Evolutionary conservation across 2,329 filamentous ascomycete species (phyloP).

Genomic region (Hymenoscyphus scutula): DNA sequence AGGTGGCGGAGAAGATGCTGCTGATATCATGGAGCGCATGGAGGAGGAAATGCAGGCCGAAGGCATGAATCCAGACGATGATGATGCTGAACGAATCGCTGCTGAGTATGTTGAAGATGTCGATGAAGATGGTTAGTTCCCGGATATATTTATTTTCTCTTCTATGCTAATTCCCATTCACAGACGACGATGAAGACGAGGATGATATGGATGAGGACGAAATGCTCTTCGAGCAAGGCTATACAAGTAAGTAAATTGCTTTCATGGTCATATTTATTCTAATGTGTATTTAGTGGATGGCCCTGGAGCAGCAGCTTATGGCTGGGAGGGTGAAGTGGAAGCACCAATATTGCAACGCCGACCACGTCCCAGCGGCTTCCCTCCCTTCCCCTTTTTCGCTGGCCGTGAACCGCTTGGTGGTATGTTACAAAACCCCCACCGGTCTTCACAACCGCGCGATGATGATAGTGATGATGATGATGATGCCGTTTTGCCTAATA

Average conservation of each 20-base stretch:
- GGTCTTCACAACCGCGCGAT: background rate
- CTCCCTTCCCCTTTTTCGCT: constrained; percentile 63
- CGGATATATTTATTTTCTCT: background rate
- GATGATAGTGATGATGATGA: background rate
- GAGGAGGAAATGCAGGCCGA: constrained; percentile 40
- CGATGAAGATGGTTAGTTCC: constrained; percentile 55
- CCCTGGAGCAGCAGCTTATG: constrained; percentile 42
- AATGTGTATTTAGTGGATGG: constrained; percentile 23
- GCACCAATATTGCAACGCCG: constrained; percentile 49
- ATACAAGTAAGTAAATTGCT: constrained; percentile 49
- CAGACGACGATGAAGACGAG: constrained; percentile 67
- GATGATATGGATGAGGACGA: constrained; percentile 67
- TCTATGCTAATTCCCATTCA: constrained; percentile 28
- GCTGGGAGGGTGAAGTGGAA: constrained; percentile 58
- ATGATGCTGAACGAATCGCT: constrained; percentile 38
- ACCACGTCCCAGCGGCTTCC: constrained; percentile 50
- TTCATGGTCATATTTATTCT: background rate
- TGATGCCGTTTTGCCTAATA: background rate
- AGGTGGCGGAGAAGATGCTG: constrained; percentile 31
- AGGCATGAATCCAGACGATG: constrained; percentile 49
- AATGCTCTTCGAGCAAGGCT: constrained; percentile 59
- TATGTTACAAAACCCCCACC: constrained; percentile 37
- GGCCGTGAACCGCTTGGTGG: constrained; percentile 53
- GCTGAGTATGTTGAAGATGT: constrained; percentile 54
- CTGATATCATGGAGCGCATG: constrained; percentile 39